Evolutionary conservation across 345 rosid genomes (phyloP).

Genomic region (Corymbia maculata): DNA sequence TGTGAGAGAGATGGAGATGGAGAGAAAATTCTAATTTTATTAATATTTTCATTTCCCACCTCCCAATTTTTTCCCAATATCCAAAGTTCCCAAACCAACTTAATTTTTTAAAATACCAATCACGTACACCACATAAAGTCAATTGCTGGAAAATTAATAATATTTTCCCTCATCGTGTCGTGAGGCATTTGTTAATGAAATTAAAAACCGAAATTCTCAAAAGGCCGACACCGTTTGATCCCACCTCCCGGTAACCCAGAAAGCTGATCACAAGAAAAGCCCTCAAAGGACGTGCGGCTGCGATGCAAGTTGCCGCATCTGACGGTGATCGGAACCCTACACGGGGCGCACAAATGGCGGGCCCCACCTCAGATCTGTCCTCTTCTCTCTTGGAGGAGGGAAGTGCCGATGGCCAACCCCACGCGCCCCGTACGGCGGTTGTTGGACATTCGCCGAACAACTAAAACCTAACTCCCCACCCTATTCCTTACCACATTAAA

Average conservation of each 20-base stretch:
- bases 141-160: neutral
- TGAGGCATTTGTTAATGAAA: neutral
- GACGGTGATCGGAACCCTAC: constrained; percentile 32
- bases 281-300: constrained; percentile 22
- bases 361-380: constrained; percentile 36
- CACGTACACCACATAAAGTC: neutral
- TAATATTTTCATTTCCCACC: neutral
- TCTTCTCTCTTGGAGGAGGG: neutral
- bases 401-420: neutral
- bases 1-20: neutral
- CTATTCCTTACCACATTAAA: neutral
- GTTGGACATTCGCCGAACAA: neutral
- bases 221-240: neutral
- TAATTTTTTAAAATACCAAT: neutral
- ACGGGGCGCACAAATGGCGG: constrained; percentile 10
- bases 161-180: neutral
- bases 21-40: neutral
- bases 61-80: neutral
- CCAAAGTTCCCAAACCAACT: neutral
- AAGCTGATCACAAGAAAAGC: neutral
- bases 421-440: neutral
- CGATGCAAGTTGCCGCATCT: constrained; percentile 40
- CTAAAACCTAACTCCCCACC: neutral
- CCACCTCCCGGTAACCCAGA: neutral
- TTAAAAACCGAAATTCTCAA: neutral